phyloP scores from a whole-genome alignment of 1,284 basidiomycete species.

The Rhodotorula sp. region DNA sequence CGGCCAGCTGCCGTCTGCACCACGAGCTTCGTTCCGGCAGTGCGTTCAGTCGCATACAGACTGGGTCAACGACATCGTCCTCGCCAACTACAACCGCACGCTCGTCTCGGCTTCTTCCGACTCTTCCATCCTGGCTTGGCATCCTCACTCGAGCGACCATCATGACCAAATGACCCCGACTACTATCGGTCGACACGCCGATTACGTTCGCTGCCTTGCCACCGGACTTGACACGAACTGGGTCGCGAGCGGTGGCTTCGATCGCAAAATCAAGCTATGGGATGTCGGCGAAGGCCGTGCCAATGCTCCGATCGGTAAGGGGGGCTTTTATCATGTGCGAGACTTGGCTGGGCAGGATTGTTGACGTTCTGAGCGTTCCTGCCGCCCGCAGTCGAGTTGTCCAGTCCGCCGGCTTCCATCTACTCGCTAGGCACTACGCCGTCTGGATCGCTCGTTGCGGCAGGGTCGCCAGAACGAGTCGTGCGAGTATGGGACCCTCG shows the following conservation, averaged over 20 bases:
- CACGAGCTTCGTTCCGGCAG: conserved; percentile 62
- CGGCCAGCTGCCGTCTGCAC: conserved; percentile 10
- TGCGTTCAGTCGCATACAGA: conserved; percentile 69
- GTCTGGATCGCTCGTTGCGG: conserved; percentile 75
- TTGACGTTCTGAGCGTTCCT: conserved; percentile 51
- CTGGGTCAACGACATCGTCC: conserved; percentile 92
- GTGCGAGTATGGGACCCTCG: conserved; percentile 92
- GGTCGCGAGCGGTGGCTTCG: conserved; percentile 92
- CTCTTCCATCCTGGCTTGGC: conserved; percentile 91
- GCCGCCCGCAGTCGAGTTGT: conserved; percentile 57
- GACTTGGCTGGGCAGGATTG: not conserved
- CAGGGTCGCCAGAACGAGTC: conserved; percentile 85
- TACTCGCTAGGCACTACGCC: conserved; percentile 57
- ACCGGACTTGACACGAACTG: conserved; percentile 70
- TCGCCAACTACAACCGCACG: conserved; percentile 91
- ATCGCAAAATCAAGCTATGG: conserved; percentile 91
- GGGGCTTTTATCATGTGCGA: conserved; percentile 61
- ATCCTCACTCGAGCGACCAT: conserved; percentile 64
- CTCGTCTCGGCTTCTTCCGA: conserved; percentile 93
- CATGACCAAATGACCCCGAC: conserved; percentile 57
- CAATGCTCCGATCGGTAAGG: conserved; percentile 46
- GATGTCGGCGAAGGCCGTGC: conserved; percentile 58
- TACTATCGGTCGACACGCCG: conserved; percentile 78
- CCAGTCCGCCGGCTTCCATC: conserved; percentile 44
- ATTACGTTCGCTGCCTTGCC: conserved; percentile 86